A percentile compares a stretch with the other conserved stretches of the same genome.
phyloP scores from a whole-genome alignment of 2,329 filamentous ascomycete species.

The Fusarium austroafricanum region DNA sequence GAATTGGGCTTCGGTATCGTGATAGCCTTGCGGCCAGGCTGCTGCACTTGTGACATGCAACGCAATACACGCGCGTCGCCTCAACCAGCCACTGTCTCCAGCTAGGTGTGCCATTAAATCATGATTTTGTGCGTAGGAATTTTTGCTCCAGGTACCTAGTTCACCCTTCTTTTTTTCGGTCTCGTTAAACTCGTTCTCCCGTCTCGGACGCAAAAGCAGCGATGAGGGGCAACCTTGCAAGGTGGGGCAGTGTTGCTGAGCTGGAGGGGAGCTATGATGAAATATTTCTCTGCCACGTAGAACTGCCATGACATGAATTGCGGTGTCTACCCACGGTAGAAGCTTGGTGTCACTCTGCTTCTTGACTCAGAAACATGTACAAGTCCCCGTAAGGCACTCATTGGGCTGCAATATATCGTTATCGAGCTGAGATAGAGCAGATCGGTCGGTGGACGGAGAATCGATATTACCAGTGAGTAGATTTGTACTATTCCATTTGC shows the following conservation, averaged over 20 bases:
- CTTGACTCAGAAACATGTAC: background rate
- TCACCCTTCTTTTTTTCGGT: conserved; percentile 20
- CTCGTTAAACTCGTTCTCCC: conserved; percentile 22
- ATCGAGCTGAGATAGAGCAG: conserved; percentile 3
- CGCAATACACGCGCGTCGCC: conserved; percentile 38
- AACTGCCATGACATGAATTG: conserved; percentile 22
- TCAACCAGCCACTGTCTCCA: conserved; percentile 11
- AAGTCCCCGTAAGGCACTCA: conserved; percentile 7
- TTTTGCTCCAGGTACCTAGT: background rate
- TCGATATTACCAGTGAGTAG: conserved; percentile 25
- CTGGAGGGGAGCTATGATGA: conserved; percentile 47
- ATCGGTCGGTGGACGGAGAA: conserved; percentile 27
- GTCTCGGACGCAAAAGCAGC: conserved; percentile 60
- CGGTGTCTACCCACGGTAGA: background rate
- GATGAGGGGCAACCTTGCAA: conserved; percentile 68
- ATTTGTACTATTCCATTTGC: conserved; percentile 44
- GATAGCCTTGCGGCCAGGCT: conserved; percentile 38
- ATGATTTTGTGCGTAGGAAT: conserved; percentile 5
- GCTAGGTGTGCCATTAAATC: background rate
- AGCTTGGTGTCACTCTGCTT: background rate
- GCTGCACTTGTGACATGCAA: conserved; percentile 28
- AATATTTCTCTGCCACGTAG: conserved; percentile 43
- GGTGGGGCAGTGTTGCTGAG: conserved; percentile 62
- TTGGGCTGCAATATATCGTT: conserved; percentile 11
- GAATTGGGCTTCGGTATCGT: conserved; percentile 14